These are phyloP conservation scores for Dothideomycetes sp. DNA, from an alignment of 2,329 filamentous ascomycete species.

Conservation along the genomic window DNA sequence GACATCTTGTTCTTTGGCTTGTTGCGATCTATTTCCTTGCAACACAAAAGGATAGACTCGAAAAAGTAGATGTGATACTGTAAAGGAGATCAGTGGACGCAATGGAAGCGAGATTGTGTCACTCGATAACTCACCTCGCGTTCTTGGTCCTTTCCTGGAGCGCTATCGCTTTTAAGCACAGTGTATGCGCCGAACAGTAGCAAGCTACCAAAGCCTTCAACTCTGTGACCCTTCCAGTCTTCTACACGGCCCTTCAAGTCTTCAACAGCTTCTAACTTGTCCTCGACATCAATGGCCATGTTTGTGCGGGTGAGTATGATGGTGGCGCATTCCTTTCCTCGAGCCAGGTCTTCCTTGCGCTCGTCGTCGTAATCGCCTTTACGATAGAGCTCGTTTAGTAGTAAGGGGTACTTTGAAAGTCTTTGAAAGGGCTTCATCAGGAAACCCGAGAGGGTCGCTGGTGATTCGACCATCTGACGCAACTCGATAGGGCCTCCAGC, in stretches of 20 bases:
- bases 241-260: constrained; percentile 78
- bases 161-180: constrained; percentile 57
- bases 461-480: constrained; percentile 69
- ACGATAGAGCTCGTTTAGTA: constrained; percentile 79
- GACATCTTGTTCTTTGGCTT: constrained; percentile 66
- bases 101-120: too few relatives aligned
- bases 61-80: constrained; percentile 98
- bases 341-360: constrained; percentile 59
- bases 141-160: constrained; percentile 71
- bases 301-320: constrained; percentile 77
- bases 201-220: constrained; percentile 84
- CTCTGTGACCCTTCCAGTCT: constrained; percentile 90
- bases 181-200: constrained; percentile 83
- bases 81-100: too few relatives aligned
- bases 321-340: constrained; percentile 72
- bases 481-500: constrained; percentile 51
- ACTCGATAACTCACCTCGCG: constrained; percentile 65
- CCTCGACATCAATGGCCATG: constrained; percentile 78
- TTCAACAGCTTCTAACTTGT: constrained; percentile 70
- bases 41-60: constrained; percentile 87
- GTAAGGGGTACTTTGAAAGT: constrained; percentile 83
- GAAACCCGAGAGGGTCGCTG: constrained; percentile 82
- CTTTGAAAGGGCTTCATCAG: constrained; percentile 94
- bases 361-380: constrained; percentile 65
- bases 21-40: constrained; percentile 83